Percentiles rank a stretch among this genome's conserved stretches.
Evolutionary conservation across 345 rosid genomes (phyloP).

Genomic region (Citropsis articulata): DNA sequence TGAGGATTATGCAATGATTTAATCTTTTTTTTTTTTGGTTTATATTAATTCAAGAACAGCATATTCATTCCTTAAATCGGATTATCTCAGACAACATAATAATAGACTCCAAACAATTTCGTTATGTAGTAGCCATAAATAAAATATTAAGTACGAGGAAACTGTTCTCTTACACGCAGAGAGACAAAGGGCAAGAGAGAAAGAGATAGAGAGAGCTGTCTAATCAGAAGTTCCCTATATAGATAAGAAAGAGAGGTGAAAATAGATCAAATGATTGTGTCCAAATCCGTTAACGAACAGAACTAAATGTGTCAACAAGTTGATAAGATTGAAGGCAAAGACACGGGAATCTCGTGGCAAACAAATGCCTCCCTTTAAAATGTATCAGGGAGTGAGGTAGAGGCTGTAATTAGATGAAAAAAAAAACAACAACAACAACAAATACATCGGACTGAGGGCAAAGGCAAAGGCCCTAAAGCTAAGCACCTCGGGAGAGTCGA

Average conservation of each 20-base stretch:
- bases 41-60: too few species aligned
- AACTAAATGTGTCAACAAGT: constrained; percentile 10
- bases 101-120: too few species aligned
- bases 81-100: too few species aligned
- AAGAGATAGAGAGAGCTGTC: constrained; percentile 11
- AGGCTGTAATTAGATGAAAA: background rate
- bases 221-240: constrained; percentile 31
- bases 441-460: constrained; percentile 22
- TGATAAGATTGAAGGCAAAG: background rate
- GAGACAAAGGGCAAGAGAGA: background rate
- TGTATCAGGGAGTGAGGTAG: background rate
- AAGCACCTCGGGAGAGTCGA: constrained; percentile 51
- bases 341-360: constrained; percentile 27
- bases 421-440: background rate
- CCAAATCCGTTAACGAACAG: constrained; percentile 41
- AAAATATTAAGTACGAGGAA: background rate
- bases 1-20: too few species aligned
- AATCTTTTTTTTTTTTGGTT: too few species aligned
- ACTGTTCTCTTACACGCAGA: background rate
- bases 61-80: too few species aligned
- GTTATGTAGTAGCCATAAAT: too few species aligned
- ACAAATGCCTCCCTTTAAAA: constrained; percentile 9
- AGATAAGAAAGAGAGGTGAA: constrained; percentile 23
- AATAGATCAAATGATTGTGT: constrained; percentile 33
- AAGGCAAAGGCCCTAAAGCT: background rate